Conservation (phyloP, 164 flowering plant species). For the Stephania yunnanensis region DNA sequence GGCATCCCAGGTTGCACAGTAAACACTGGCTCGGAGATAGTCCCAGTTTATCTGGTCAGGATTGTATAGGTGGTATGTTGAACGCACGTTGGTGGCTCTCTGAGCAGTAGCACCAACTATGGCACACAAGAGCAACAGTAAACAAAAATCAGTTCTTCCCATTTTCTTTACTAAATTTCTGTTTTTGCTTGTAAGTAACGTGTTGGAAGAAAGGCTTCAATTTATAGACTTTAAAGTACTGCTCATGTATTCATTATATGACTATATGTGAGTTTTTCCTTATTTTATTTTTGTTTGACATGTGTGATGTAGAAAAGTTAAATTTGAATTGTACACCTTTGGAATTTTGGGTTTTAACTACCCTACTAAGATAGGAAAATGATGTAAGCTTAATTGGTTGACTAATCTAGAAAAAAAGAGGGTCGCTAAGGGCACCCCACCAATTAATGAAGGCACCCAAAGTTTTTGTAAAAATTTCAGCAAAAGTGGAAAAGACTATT, state of each 20-base stretch:
- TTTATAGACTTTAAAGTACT: not conserved
- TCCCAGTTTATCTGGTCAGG: slow-evolving; percentile 41
- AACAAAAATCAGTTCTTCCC: not conserved
- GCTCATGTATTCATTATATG: not conserved
- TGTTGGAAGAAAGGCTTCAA: not conserved
- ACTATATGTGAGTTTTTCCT: not conserved
- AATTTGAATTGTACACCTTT: not conserved
- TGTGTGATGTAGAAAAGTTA: not conserved
- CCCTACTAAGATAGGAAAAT: too few species aligned
- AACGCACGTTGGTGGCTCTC: slow-evolving; percentile 14
- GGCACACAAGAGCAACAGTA: not conserved
- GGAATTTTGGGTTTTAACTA: not conserved
- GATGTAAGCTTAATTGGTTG: too few species aligned
- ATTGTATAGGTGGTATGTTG: slow-evolving; percentile 43
- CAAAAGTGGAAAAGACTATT: too few species aligned
- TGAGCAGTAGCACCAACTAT: not conserved
- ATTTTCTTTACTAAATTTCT: not conserved
- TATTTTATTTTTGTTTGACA: not conserved
- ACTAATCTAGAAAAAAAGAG: too few species aligned
- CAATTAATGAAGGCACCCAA: too few species aligned
- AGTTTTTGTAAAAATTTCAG: too few species aligned
- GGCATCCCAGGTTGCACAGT: slow-evolving; percentile 50
- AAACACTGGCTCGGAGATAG: slow-evolving; percentile 30
- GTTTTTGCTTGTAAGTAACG: not conserved
- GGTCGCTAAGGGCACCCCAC: too few species aligned